Evolutionary conservation across 2,329 filamentous ascomycete species (phyloP).

Genomic region (Colletotrichum salicis): DNA sequence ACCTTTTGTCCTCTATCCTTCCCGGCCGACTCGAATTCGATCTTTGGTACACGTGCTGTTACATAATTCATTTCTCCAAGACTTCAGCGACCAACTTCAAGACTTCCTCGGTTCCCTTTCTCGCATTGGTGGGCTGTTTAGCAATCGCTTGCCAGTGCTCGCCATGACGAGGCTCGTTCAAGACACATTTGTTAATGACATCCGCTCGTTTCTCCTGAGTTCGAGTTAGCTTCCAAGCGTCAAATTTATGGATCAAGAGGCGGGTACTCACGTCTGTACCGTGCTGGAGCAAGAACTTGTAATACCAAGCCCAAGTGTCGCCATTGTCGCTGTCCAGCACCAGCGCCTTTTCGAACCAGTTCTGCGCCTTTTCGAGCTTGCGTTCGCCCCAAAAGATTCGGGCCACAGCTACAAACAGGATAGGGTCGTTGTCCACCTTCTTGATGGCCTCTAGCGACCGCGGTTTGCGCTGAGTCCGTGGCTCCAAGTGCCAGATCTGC

Average conservation of each 20-base stretch:
- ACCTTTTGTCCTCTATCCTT: not conserved
- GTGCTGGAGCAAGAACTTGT: slow-evolving; percentile 90
- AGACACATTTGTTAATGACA: slow-evolving; percentile 81
- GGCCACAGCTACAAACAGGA: slow-evolving; percentile 89
- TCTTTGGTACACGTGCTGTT: slow-evolving; percentile 2
- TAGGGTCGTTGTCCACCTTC: slow-evolving; percentile 92
- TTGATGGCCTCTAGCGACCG: slow-evolving; percentile 94
- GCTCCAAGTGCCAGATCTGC: slow-evolving; percentile 93
- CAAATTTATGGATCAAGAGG: not conserved
- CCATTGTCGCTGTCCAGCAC: slow-evolving; percentile 86
- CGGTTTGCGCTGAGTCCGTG: slow-evolving; percentile 91
- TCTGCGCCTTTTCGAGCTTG: slow-evolving; percentile 90
- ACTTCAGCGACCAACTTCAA: slow-evolving; percentile 78
- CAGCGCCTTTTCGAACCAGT: slow-evolving; percentile 97
- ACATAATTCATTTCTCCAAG: slow-evolving; percentile 43
- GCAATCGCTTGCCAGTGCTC: slow-evolving; percentile 89
- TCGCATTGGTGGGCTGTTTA: slow-evolving; percentile 86
- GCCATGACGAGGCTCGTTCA: slow-evolving; percentile 90
- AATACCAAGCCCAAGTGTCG: slow-evolving; percentile 98
- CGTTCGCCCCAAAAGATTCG: slow-evolving; percentile 97
- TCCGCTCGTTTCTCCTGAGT: slow-evolving; percentile 82
- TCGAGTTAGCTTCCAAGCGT: not conserved
- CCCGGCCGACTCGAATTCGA: not conserved
- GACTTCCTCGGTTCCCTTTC: slow-evolving; percentile 81
- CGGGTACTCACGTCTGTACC: slow-evolving; percentile 71